These are phyloP conservation scores for Nemania diffusa DNA, from an alignment of 2,329 filamentous ascomycete species.

Conservation along the genomic window DNA sequence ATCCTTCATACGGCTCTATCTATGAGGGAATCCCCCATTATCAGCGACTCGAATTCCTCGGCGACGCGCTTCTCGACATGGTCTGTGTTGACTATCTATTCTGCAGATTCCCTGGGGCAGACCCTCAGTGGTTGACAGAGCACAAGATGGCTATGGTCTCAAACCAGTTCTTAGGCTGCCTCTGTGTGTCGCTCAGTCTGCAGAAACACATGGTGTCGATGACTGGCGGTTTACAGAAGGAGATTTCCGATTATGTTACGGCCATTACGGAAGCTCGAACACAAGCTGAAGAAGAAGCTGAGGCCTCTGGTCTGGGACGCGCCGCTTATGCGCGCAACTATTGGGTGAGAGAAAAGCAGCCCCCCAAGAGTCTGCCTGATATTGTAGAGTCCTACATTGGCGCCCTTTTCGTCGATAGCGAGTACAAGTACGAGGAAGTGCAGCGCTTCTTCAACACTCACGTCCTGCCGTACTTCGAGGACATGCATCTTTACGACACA, in stretches of 20 bases:
- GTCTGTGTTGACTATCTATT: slow-evolving; percentile 83
- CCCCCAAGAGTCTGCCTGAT: slow-evolving; percentile 83
- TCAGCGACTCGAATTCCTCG: slow-evolving; percentile 90
- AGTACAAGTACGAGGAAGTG: slow-evolving; percentile 79
- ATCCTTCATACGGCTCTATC: slow-evolving; percentile 80
- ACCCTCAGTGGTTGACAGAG: slow-evolving; percentile 97
- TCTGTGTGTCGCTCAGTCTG: slow-evolving; percentile 82
- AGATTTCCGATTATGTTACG: slow-evolving; percentile 65
- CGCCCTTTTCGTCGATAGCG: slow-evolving; percentile 89
- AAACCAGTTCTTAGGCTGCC: slow-evolving; percentile 88
- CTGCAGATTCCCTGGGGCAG: slow-evolving; percentile 76
- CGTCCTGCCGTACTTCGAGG: slow-evolving; percentile 80
- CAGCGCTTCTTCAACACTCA: slow-evolving; percentile 80
- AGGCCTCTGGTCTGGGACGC: slow-evolving; percentile 50
- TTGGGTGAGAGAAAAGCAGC: slow-evolving; percentile 71
- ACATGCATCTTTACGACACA: slow-evolving; percentile 88
- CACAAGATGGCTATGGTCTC: slow-evolving; percentile 99
- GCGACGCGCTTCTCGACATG: slow-evolving; percentile 75
- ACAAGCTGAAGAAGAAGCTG: slow-evolving; percentile 52
- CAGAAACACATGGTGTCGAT: slow-evolving; percentile 76
- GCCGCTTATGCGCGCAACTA: slow-evolving; percentile 68
- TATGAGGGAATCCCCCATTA: slow-evolving; percentile 88
- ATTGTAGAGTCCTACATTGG: slow-evolving; percentile 90
- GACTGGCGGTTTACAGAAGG: slow-evolving; percentile 54
- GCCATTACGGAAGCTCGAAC: slow-evolving; percentile 65